phyloP scores from a whole-genome alignment of 2,329 filamentous ascomycete genomes.

The Alternaria metachromatica region DNA sequence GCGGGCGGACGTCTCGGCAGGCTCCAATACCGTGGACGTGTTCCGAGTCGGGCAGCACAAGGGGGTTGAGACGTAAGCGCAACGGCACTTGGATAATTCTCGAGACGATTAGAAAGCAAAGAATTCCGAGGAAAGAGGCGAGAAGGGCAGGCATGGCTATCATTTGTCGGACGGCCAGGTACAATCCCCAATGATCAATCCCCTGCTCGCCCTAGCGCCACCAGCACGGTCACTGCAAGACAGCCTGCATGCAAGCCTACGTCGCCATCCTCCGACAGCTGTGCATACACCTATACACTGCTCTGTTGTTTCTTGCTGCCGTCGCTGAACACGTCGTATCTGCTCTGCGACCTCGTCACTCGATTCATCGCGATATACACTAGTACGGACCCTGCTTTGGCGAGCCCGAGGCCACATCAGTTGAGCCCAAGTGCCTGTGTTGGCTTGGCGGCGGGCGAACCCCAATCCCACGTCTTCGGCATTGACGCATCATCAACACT shows the following conservation, averaged over 20 bases:
- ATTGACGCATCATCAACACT: constrained; percentile 26
- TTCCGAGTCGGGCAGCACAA: not conserved
- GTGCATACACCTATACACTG: constrained; percentile 4
- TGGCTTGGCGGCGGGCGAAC: constrained; percentile 44
- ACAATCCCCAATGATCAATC: constrained; percentile 38
- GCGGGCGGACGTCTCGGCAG: not conserved
- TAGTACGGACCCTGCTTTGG: constrained; percentile 27
- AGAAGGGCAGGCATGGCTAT: not conserved
- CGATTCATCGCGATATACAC: constrained; percentile 11
- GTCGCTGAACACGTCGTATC: not conserved
- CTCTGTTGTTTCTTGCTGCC: not conserved
- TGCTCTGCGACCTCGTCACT: not conserved
- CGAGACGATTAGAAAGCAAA: not conserved
- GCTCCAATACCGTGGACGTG: not conserved
- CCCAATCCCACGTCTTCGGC: constrained; percentile 41
- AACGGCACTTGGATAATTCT: not conserved
- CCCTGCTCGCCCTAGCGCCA: constrained; percentile 42
- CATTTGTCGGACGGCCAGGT: constrained; percentile 20
- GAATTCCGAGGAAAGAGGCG: not conserved
- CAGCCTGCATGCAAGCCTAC: constrained; percentile 43
- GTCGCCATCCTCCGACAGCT: constrained; percentile 32
- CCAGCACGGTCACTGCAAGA: constrained; percentile 37
- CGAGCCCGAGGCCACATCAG: constrained; percentile 43
- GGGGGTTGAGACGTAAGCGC: not conserved
- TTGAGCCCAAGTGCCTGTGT: constrained; percentile 29